These are phyloP conservation scores for Hysterangium stoloniferum DNA, from an alignment of 768 basidiomycete species.

Conservation along the genomic window DNA sequence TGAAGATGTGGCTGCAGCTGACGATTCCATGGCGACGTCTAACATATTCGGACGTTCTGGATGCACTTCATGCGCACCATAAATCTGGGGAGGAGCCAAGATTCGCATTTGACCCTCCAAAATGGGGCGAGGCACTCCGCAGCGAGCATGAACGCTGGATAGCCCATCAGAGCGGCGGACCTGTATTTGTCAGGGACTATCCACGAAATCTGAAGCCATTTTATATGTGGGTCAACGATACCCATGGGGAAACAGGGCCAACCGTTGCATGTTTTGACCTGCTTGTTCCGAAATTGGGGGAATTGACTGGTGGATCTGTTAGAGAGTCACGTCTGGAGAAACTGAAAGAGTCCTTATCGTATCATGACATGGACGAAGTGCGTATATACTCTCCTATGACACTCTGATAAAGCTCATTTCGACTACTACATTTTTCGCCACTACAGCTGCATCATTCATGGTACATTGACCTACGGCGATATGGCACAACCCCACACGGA, in stretches of 20 bases:
- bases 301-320: conserved; percentile 87
- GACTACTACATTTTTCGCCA: neutral
- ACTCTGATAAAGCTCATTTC: neutral
- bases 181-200: conserved; percentile 90
- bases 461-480: conserved; percentile 81
- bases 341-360: conserved; percentile 43
- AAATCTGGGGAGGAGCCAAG: conserved; percentile 21
- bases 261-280: conserved; percentile 96
- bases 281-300: conserved; percentile 80
- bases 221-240: conserved; percentile 80
- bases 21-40: conserved; percentile 56
- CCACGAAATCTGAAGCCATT: conserved; percentile 82
- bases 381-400: too few species aligned
- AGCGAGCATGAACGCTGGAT: conserved; percentile 94
- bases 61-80: conserved; percentile 37
- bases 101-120: conserved; percentile 48
- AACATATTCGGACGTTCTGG: conserved; percentile 71
- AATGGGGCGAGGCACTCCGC: conserved; percentile 66
- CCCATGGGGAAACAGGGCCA: conserved; percentile 19
- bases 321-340: conserved; percentile 64
- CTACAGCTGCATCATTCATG: conserved; percentile 28
- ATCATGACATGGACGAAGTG: conserved; percentile 35
- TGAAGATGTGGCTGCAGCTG: conserved; percentile 30
- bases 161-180: conserved; percentile 58
- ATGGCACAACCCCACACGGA: conserved; percentile 85